Evolutionary conservation across 805 yeast species (phyloP).

Genomic region (Pichia kluyveri): DNA sequence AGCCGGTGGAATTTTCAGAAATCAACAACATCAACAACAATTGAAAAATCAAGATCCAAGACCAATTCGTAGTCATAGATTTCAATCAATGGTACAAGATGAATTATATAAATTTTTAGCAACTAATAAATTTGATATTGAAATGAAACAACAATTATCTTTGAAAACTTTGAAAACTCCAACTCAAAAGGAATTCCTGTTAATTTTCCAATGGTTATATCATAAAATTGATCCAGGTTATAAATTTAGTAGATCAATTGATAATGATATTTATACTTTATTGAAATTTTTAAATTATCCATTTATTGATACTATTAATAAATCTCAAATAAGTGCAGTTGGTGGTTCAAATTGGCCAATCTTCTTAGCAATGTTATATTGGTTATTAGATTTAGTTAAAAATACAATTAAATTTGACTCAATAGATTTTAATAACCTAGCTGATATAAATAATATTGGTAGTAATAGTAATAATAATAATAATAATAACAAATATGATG

Average conservation of each 20-base stretch:
- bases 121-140: conserved; percentile 60
- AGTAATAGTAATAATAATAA: conserved; percentile 16
- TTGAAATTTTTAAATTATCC: conserved; percentile 68
- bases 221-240: conserved; percentile 72
- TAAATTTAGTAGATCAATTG: conserved; percentile 57
- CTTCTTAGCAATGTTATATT: conserved; percentile 72
- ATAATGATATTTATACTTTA: conserved; percentile 63
- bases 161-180: conserved; percentile 61
- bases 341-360: conserved; percentile 87
- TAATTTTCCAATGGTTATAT: conserved; percentile 74
- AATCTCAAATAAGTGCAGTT: conserved; percentile 82
- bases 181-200: conserved; percentile 77
- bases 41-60: conserved; percentile 47
- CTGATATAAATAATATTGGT: conserved; percentile 11
- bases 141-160: conserved; percentile 62
- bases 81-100: conserved; percentile 55
- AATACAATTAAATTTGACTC: conserved; percentile 31
- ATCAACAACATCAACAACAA: background rate
- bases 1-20: conserved; percentile 1
- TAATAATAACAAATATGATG: conserved; percentile 14
- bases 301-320: conserved; percentile 67
- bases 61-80: conserved; percentile 66
- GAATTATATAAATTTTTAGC: conserved; percentile 59
- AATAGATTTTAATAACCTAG: conserved; percentile 22
- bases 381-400: conserved; percentile 58